Evolutionary conservation across 305 asterid genomes (phyloP).

Genomic region (Coffea humblotiana): DNA sequence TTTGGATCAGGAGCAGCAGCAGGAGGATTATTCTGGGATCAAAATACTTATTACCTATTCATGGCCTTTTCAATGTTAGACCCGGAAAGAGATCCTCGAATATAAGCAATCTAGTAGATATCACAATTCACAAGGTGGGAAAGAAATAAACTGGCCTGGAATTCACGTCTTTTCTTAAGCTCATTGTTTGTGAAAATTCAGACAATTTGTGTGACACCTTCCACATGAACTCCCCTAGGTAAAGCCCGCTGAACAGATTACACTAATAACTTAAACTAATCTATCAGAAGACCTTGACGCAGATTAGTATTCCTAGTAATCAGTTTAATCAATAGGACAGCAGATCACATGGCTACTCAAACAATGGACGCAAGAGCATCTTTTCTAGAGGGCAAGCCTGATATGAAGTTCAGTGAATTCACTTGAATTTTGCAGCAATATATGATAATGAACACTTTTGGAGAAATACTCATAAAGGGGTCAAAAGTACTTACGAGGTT

Average conservation of each 20-base stretch:
- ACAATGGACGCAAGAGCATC: background rate
- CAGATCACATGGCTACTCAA: background rate
- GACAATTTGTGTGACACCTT: background rate
- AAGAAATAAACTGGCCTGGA: too few relatives aligned
- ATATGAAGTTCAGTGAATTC: background rate
- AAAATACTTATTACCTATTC: too few relatives aligned
- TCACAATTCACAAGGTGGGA: too few relatives aligned
- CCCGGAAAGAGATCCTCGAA: too few relatives aligned
- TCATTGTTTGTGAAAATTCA: slow-evolving; percentile 1
- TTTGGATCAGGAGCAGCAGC: too few relatives aligned
- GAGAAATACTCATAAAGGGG: background rate
- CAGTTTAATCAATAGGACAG: background rate
- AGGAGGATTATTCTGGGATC: too few relatives aligned
- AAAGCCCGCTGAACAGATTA: background rate
- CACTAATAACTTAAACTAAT: background rate
- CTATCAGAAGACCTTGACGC: background rate
- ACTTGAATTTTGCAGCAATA: background rate
- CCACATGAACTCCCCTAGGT: background rate
- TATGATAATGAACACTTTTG: background rate
- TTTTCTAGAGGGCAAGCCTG: background rate
- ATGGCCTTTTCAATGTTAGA: too few relatives aligned
- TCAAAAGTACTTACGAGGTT: slow-evolving; percentile 33
- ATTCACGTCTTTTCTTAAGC: background rate
- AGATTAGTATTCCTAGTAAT: background rate
- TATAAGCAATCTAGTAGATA: too few relatives aligned